Conservation (phyloP, 2,329 filamentous ascomycete species). For the Aspergillus quadricinctus region DNA sequence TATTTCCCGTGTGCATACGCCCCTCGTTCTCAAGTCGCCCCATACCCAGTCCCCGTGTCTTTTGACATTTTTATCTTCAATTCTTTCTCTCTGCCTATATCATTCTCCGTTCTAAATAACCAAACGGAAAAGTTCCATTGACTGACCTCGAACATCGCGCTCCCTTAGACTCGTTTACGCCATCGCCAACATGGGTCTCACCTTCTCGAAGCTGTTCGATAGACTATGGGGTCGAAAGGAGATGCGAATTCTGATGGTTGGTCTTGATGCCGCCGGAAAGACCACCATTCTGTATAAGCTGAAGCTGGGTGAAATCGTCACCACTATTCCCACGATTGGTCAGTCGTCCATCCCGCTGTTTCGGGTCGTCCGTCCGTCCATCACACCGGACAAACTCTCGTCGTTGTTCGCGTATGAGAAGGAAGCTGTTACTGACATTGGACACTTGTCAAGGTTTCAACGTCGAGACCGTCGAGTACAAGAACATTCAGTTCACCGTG, state of each 20-base stretch:
- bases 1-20: conserved; percentile 8
- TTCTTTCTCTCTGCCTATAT: not conserved
- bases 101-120: not conserved
- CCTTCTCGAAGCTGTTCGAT: conserved; percentile 94
- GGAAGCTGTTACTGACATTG: conserved; percentile 9
- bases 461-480: conserved; percentile 99
- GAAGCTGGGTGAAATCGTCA: conserved; percentile 97
- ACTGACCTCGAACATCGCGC: conserved; percentile 19
- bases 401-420: not conserved
- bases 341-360: conserved; percentile 38
- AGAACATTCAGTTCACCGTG: conserved; percentile 99
- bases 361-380: conserved; percentile 5
- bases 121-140: conserved; percentile 2
- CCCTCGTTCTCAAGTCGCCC: conserved; percentile 6
- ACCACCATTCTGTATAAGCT: conserved; percentile 99
- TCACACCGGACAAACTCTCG: not conserved
- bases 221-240: conserved; percentile 99
- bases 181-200: conserved; percentile 82
- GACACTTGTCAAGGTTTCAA: conserved; percentile 72
- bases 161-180: conserved; percentile 19
- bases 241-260: conserved; percentile 99
- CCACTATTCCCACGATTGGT: conserved; percentile 98
- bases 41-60: not conserved
- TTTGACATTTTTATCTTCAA: not conserved
- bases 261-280: conserved; percentile 98